Percentiles rank a stretch among this genome's conserved stretches.
Conservation (phyloP, 768 basidiomycete genomes). For the Podaxis sp. region DNA sequence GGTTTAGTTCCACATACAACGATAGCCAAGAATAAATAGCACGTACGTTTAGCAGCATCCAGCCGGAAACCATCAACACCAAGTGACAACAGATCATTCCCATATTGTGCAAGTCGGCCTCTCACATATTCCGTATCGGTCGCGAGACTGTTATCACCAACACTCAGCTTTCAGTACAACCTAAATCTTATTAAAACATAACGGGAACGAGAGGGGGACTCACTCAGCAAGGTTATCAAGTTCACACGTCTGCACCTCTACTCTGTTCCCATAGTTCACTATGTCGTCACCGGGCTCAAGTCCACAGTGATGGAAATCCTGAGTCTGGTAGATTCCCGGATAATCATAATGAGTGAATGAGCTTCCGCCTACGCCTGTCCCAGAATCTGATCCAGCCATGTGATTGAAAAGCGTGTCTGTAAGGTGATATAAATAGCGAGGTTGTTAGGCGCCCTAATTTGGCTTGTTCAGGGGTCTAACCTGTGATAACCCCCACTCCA, state of each 20-base stretch:
- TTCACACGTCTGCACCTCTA: slow-evolving; percentile 57
- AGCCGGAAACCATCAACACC: slow-evolving; percentile 60
- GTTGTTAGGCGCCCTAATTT: not conserved
- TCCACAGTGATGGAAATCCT: slow-evolving; percentile 66
- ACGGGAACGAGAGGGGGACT: slow-evolving; percentile 13
- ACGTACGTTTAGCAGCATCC: slow-evolving; percentile 63
- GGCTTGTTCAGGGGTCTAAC: slow-evolving; percentile 17
- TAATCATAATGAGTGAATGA: slow-evolving; percentile 51
- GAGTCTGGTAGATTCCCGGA: slow-evolving; percentile 39
- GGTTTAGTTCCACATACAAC: not conserved
- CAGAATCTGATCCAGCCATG: slow-evolving; percentile 50
- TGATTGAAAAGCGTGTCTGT: slow-evolving; percentile 62
- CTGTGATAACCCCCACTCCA: slow-evolving; percentile 54
- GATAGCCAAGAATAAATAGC: not conserved
- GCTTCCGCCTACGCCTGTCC: slow-evolving; percentile 45
- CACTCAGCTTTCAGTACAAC: not conserved
- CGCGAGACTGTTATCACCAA: slow-evolving; percentile 41
- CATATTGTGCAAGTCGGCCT: slow-evolving; percentile 48
- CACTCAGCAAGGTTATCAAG: slow-evolving; percentile 50
- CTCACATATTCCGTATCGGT: slow-evolving; percentile 62
- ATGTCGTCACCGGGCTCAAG: slow-evolving; percentile 48
- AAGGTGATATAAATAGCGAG: not conserved
- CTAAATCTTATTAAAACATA: not conserved
- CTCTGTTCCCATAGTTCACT: slow-evolving; percentile 45
- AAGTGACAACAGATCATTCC: slow-evolving; percentile 55